A percentile compares a stretch with the other conserved stretches of the same genome.
Evolutionary conservation across 768 basidiomycete species (phyloP).

Genomic region (Hericium alpestre): DNA sequence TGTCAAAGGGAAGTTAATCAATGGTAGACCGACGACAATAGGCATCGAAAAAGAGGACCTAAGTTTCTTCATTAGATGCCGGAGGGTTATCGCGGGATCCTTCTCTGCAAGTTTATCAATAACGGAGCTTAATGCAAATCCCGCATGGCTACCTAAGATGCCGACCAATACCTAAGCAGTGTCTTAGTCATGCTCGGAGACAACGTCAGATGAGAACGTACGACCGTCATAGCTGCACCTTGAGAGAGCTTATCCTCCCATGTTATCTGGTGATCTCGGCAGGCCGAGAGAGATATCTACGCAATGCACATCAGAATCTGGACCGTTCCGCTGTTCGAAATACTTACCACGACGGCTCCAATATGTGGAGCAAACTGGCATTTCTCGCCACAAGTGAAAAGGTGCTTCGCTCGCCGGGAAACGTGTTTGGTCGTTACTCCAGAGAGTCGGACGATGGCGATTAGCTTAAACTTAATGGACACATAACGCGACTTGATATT

Average conservation of each 20-base stretch:
- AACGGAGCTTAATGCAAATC: too few relatives aligned
- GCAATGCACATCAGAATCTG: neutral
- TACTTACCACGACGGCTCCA: slow-evolving; percentile 4
- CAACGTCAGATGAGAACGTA: neutral
- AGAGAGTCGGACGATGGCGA: neutral
- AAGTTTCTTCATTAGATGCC: too few relatives aligned
- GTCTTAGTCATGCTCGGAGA: too few relatives aligned
- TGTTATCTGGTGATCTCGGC: neutral
- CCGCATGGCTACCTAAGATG: too few relatives aligned
- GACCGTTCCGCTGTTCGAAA: neutral
- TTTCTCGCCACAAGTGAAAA: neutral
- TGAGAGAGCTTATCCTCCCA: slow-evolving; percentile 5
- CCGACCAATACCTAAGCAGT: too few relatives aligned
- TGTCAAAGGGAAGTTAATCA: too few relatives aligned
- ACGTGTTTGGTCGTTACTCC: neutral
- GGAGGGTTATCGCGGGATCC: too few relatives aligned
- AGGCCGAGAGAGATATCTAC: slow-evolving; percentile 8
- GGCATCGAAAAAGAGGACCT: too few relatives aligned
- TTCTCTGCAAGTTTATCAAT: too few relatives aligned
- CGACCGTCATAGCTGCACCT: slow-evolving; percentile 8
- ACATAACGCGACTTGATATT: too few relatives aligned
- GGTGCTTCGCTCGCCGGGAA: neutral
- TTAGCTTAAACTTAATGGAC: neutral
- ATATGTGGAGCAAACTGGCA: neutral
- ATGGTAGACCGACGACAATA: too few relatives aligned